Evolutionary conservation across 306 rosid genomes (phyloP).

Genomic region (Ceratonia siliqua): DNA sequence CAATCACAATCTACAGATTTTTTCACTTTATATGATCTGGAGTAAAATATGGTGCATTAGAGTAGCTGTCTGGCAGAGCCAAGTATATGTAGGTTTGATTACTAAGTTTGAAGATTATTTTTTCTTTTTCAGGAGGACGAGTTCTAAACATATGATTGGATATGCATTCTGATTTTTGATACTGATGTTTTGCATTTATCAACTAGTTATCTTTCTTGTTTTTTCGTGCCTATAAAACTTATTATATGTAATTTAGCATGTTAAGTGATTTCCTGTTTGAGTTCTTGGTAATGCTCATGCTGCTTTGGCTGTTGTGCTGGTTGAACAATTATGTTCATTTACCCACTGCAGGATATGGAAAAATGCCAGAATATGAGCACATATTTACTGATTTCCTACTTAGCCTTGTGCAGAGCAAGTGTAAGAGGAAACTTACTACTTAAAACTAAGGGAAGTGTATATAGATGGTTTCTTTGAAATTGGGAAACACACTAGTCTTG

Average conservation of each 20-base stretch:
- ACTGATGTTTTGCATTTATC: not conserved
- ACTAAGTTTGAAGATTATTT: not conserved
- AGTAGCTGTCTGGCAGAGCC: not conserved
- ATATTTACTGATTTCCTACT: conserved; percentile 37
- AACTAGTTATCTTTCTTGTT: too few species aligned
- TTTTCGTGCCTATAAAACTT: not conserved
- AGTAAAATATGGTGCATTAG: not conserved
- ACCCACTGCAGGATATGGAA: conserved; percentile 39
- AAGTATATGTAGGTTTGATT: not conserved
- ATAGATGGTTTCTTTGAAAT: conserved; percentile 29
- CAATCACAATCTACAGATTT: not conserved
- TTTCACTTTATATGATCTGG: not conserved
- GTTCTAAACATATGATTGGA: not conserved
- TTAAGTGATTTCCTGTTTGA: not conserved
- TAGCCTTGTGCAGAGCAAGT: conserved; percentile 34
- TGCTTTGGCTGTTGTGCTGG: not conserved
- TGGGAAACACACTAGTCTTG: conserved; percentile 24
- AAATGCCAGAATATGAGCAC: conserved; percentile 41
- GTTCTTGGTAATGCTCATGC: not conserved
- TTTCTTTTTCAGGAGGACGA: not conserved
- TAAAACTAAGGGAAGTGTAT: not conserved
- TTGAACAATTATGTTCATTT: not conserved
- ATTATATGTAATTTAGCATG: not conserved
- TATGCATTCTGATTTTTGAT: not conserved
- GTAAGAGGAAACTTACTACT: conserved; percentile 23